Evolutionary conservation across 768 basidiomycete species (phyloP), one percentile per base, ranked within the genome.

Genomic region (Pholiota molesta): DNA sequence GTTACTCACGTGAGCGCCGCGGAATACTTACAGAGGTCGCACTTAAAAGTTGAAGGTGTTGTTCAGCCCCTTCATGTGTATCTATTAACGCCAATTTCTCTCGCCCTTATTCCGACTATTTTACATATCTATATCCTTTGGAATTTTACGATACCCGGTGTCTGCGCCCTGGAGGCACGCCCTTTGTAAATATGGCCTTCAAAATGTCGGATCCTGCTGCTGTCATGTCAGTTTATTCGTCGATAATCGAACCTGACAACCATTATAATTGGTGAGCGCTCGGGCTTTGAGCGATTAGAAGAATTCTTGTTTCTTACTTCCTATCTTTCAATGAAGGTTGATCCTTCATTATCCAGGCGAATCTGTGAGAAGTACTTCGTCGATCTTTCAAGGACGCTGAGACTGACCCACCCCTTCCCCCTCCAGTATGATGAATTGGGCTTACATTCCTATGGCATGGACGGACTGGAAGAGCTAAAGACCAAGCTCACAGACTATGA

Each of bases 391-490:
- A 35, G 16, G 47, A 51, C 49, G 45, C 39, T 26, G 54, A 29
- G 58, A 44, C 62, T 49, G 17, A 54, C 44, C 62, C 62, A 13
- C 35, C 11, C 7, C 51, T 65, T 53, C 61, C 52, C 21, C 57
- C 59, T 45, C 28, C 59, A 81, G 77, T 67, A 69, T 19, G 79
- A 82, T 59, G 75, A 78, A 44, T 69, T 83, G 53, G 73, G 72
- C 17, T 65, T 83, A 11, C 69, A 76, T 65, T 78, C 75, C 23
- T 75, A 74, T 42, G 83, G 82, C 16, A 64, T 65, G 11, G 73
- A 77, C 13, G 82, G 81, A 14, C 73, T 84, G 23, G 72, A 77
- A 37, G 81, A 83, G 57, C 68, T 85, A 59, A 83, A 84, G 64
- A 76, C 73, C 51, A 78, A 72, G 59, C 72, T 83, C 14, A 71